Base-by-base conservation (phyloP, 78 protist species). In the Dictyostelium capitatum region DNA sequence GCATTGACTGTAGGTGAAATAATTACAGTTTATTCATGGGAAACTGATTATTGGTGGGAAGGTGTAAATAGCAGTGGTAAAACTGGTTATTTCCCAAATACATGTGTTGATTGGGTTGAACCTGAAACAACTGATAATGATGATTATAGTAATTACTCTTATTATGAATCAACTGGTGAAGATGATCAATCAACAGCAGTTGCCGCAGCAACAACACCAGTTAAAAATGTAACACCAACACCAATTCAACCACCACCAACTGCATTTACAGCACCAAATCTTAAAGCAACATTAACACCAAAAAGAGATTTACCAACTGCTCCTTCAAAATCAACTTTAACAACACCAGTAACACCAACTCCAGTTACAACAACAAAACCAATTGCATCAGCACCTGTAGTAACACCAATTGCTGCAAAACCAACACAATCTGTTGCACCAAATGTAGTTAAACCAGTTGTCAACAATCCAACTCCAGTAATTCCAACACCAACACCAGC, bases 21-120 rank as follows among this genome's bases (percentile, higher is more conserved):
- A 20, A 23, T 87, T 4, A 62, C 84, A 19, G 92, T 87, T 11
- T 87, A 62, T 37, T 23, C 79, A 1, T 87, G 92, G 92, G 92
- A 87, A 30, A 82, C 64, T 10, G 92, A 87, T 4, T 87, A 87
- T 80, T 87, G 92, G 92, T 87, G 92, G 92, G 83, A 84, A 28
- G 83, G 92, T 77, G 47, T 77, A 19, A 28, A 41, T 10, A 7
- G 7, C 17, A 74, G 51, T 20, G 70, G 50, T 53, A 87, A 74
- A 30, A 47, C 92, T 57, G 92, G 92, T 48, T 87, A 87, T 28
- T 87, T 87, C 83, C 92, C 92, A 25, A 47, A 43, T 70, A 48
- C 43, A 12, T 75, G 83, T 28, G 92, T 87, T 9, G 92, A 87
- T 25, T 87, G 92, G 92, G 79, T 87, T 48, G 92, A 87, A 23